Base-by-base conservation (phyloP, 2,329 filamentous ascomycete species). In the Paraphoma sp. region DNA sequence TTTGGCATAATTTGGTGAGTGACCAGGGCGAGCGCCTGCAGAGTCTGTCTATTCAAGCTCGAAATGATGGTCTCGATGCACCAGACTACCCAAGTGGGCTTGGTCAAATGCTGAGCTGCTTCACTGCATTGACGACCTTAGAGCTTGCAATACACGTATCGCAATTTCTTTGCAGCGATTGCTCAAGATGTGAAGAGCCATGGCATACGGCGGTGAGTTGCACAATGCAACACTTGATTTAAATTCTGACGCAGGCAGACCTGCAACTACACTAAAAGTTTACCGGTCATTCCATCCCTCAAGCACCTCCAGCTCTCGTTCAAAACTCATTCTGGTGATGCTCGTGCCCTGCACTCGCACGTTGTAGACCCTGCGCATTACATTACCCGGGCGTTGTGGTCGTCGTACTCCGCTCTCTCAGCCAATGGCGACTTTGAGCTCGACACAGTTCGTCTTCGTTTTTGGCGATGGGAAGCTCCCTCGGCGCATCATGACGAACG, bases 401-500 rank as follows among this genome's bases (percentile, higher is more conserved):
- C 43, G 6, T 29, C 12, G 14, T 45, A 45, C 23, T 12, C 23
- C 6, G 23, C 29, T 23, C 23, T 23, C 23, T 23, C 43, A 45
- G 40, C n/a, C 14, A 9, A 42, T 14, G 8, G 8, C 40, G 16
- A n/a, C 40, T 42, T 36, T 14, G 14, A 42, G 40, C 40, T 42
- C n/a, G 14, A 42, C 8, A 42, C 10, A n/a, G 8, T 42, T n/a
- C 54, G 42, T 10, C 28, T 64, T 17, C 44, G 31, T 1, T 55
- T 59, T 10, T 64, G 62, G 62, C 55, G 57, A 23, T 60, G 54
- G 59, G 53, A 58, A 14, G n/a, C 42, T 1, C 31, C 52, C 1
- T 47, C 56, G 2, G n/a, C 47, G 17, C 55, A 48, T 12, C 18
- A 31, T 2, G 33, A 45, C 14, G 45, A 45, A 14, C 14, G 43